Percentiles rank a stretch among this genome's conserved stretches.
phyloP scores from a whole-genome alignment of 805 yeast species.

The Suhomyces sp. region DNA sequence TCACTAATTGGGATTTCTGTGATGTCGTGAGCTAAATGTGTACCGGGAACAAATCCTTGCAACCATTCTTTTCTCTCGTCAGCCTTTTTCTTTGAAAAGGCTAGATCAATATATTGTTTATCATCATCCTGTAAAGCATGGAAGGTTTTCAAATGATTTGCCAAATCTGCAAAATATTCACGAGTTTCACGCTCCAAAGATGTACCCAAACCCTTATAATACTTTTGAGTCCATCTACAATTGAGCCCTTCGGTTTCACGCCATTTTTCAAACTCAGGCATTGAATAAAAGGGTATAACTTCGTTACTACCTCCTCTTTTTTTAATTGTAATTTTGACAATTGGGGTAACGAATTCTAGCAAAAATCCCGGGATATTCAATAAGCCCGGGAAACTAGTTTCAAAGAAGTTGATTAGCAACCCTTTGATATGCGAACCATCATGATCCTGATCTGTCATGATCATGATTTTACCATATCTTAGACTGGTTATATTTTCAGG shows the following conservation, averaged over 20 bases:
- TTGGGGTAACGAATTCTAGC: conserved; percentile 93
- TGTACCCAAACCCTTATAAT: conserved; percentile 98
- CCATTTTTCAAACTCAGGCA: conserved; percentile 97
- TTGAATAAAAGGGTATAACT: conserved; percentile 75
- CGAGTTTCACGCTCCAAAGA: conserved; percentile 79
- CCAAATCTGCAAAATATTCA: conserved; percentile 83
- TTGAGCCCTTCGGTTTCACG: conserved; percentile 74
- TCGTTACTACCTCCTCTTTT: conserved; percentile 55
- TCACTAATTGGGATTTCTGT: conserved; percentile 83
- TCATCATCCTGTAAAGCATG: conserved; percentile 80
- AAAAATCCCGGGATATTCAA: conserved; percentile 87
- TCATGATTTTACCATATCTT: conserved; percentile 96
- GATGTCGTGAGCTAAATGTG: conserved; percentile 78
- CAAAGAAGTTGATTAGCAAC: conserved; percentile 86
- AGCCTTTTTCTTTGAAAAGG: conserved; percentile 91
- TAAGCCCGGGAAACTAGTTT: conserved; percentile 91
- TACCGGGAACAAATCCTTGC: conserved; percentile 86
- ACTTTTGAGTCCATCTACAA: conserved; percentile 86
- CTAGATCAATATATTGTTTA: conserved; percentile 75
- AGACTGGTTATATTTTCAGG: conserved; percentile 61
- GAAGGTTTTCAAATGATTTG: conserved; percentile 80
- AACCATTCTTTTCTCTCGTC: conserved; percentile 98
- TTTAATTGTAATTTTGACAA: conserved; percentile 78
- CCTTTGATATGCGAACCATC: conserved; percentile 99
- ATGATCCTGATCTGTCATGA: conserved; percentile 99